Evolutionary conservation across 202 grass and related monocot species (phyloP).

Genomic region (Alloteropsis angusta): DNA sequence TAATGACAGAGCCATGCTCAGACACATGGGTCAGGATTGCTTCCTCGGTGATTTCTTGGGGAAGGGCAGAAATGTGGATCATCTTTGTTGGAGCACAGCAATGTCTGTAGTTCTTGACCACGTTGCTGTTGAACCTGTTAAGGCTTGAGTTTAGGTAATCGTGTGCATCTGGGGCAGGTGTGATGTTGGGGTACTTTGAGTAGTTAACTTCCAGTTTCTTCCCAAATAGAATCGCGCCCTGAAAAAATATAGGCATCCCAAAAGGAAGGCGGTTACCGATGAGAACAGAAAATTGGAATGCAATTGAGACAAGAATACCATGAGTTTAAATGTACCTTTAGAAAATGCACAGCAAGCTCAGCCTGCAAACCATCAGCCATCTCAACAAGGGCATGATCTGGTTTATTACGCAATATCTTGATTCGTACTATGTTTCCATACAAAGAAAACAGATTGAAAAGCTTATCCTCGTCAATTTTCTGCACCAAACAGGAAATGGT

Average conservation of each 20-base stretch:
- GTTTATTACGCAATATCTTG: conserved; percentile 82
- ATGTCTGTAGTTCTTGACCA: conserved; percentile 81
- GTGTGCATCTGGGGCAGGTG: conserved; percentile 51
- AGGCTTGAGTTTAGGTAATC: conserved; percentile 68
- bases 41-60: conserved; percentile 62
- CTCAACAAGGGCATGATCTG: conserved; percentile 86
- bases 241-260: not conserved
- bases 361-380: conserved; percentile 89
- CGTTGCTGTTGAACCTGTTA: conserved; percentile 78
- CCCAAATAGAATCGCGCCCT: conserved; percentile 64
- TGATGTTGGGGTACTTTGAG: conserved; percentile 81
- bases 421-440: conserved; percentile 92
- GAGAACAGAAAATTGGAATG: not conserved
- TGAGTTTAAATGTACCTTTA: conserved; percentile 38
- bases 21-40: conserved; percentile 46
- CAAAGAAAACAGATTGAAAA: conserved; percentile 91
- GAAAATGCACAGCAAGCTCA: conserved; percentile 78
- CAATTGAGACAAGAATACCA: not conserved
- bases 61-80: conserved; percentile 84
- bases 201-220: conserved; percentile 88
- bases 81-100: conserved; percentile 89
- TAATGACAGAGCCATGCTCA: conserved; percentile 62
- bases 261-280: not conserved
- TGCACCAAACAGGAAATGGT: conserved; percentile 19
- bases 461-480: conserved; percentile 88